Evolutionary conservation across 768 basidiomycete species (phyloP), one percentile per base, ranked within the genome.

Genomic region (Cubamyces lactineus): DNA sequence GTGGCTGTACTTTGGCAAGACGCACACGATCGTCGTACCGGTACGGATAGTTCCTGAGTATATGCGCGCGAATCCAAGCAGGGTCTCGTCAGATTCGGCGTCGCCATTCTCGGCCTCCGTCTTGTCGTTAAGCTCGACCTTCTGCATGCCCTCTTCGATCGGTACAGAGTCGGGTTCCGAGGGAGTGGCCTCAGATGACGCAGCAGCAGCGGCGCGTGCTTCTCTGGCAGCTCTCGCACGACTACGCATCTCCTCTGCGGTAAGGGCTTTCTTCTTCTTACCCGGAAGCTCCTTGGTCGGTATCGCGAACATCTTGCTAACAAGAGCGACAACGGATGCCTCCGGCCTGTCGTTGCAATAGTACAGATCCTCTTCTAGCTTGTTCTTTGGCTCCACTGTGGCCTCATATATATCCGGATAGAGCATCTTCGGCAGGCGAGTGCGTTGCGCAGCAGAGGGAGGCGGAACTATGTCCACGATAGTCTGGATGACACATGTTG

Each of bases 221-320:
- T 79, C 80, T 68, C 82, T 82, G 1, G 80, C 78, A 42, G 84
- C 87, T 64, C 79, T 79, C 1, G 87, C 89, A 61, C 82, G 80
- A 11, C 77, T 76, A 19, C 91, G 82, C 85, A 96, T 86, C 69
- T 96, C 91, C 39, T 96, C 94, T 0, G 91, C 89, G 0, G 89
- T 92, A 49, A 92, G 68, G 17, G 83, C 78, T 67, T 80, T 87
- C 70, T 86, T 86, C 75, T 92, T 93, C 74, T 91, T 88, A 71
- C 95, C 91, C 0, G 96, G 96, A 23, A 99, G 77, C 50, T 95
- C 90, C 57, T 84, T 84, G 21, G 74, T 76, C n/a, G 86, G 76
- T 0, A 98, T 89, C 1, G 95, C 94, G 70, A 98, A 98, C 96
- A 98, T 99, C 75, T 98, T 99, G 82, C 93, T 96, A 49, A 98